Conservation (phyloP, 805 yeast species). For the Kodamaea neixiangensis region DNA sequence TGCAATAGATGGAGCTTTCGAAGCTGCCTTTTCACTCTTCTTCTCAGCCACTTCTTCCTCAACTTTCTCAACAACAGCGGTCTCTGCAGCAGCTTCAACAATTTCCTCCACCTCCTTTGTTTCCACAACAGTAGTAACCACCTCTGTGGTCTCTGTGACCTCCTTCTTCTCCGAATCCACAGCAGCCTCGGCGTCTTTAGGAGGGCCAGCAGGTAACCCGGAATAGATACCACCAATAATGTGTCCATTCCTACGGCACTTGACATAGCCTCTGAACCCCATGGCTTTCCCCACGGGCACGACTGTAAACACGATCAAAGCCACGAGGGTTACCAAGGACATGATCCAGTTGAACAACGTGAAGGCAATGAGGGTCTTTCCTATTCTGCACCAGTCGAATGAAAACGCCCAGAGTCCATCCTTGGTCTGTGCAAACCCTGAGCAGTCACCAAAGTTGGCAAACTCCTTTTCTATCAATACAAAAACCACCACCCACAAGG, state of each 20-base stretch:
- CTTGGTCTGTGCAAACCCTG: slow-evolving; percentile 1
- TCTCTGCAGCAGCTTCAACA: neutral
- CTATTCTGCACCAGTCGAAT: slow-evolving; percentile 12
- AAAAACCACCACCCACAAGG: slow-evolving; percentile 12
- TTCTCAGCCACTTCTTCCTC: neutral
- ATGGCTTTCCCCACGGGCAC: slow-evolving; percentile 4
- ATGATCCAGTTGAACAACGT: slow-evolving; percentile 12
- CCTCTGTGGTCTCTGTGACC: neutral
- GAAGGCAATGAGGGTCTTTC: slow-evolving; percentile 12
- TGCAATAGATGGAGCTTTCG: neutral
- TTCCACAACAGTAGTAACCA: neutral
- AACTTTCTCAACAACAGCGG: neutral
- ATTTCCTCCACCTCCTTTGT: neutral
- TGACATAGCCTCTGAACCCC: slow-evolving; percentile 6
- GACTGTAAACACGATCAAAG: slow-evolving; percentile 2
- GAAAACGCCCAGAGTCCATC: slow-evolving; percentile 2
- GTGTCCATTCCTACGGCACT: slow-evolving; percentile 4
- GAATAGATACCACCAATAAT: slow-evolving; percentile 9
- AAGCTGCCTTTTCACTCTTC: neutral
- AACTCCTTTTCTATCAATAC: slow-evolving; percentile 6
- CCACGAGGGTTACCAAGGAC: slow-evolving; percentile 3
- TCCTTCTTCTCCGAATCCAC: neutral
- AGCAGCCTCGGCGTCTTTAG: slow-evolving; percentile 2
- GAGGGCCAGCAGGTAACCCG: neutral
- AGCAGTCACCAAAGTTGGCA: slow-evolving; percentile 8